Evolutionary conservation across 305 asterid species (phyloP), one percentile per base, ranked within the genome.

Genomic region (Rubia balearica): DNA sequence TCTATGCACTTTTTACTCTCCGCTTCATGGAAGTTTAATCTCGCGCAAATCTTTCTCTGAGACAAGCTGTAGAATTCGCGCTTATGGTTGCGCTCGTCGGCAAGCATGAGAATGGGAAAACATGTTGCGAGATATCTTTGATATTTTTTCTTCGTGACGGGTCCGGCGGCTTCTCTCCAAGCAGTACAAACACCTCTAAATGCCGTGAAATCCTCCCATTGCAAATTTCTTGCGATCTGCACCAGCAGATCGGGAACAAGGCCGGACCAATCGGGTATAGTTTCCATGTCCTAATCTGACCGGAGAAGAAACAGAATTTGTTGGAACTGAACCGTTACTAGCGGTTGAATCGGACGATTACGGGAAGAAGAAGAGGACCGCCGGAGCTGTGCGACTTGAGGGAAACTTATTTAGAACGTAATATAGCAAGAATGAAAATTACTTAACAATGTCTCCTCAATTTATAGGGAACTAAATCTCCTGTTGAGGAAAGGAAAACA

Each of bases 111-210:
- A 30, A 30, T 30, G 33, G 33, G 33, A 30, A 30, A 30, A 30
- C 33, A 22, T 30, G 33, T 30, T 30, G 33, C 11, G 45, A 0
- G 71, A 51, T 38, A 69, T 19, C 6, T n/a, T 43, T 4, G 71
- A 51, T 38, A 69, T 19, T 2, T n/a, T 43, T 4, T 41, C 4
- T 14, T 24, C 2, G 30, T 0, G 3, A 30, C 3, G 33, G 33
- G 30, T 2, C 30, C 1, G 27, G 21, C 63, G 3, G 63, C 74
- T 5, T 22, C 24, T 67, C 59, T 33, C 78, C 74, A 69, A 14
- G 66, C 13, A 14, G 51, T 46, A 46, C 51, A 46, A 46, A 46
- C 51, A 14, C 51, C 51, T 46, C 51, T 11, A 12, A 46, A 46
- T 14, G 70, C 41, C 17, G 27, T 0, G 5, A 60, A 74, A 61